Evolutionary conservation across 2,329 filamentous ascomycete species (phyloP).

Genomic region (Apiospora hydei): DNA sequence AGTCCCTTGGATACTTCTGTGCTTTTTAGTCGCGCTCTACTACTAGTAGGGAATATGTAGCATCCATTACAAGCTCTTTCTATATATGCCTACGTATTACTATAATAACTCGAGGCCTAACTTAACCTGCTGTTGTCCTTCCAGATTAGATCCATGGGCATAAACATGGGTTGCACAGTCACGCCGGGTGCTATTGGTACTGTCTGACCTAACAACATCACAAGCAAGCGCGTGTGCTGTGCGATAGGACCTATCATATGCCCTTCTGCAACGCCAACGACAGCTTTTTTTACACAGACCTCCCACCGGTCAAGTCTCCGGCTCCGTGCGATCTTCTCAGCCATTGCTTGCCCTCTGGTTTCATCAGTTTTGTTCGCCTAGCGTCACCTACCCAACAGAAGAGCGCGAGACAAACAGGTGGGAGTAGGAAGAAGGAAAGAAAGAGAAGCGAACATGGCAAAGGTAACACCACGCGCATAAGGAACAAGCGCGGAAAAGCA

Average conservation of each 20-base stretch:
- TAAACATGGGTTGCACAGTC: not conserved
- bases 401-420: not conserved
- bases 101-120: not conserved
- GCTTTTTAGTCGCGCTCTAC: not conserved
- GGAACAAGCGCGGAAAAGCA: conserved; percentile 3
- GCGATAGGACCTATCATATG: conserved; percentile 5
- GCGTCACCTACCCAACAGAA: not conserved
- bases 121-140: not conserved
- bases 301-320: not conserved
- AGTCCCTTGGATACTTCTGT: not conserved
- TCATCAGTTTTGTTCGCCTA: not conserved
- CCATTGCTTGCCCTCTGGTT: not conserved
- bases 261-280: not conserved
- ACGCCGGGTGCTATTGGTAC: not conserved
- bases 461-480: conserved; percentile 12
- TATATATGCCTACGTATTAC: not conserved
- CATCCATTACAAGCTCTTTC: not conserved
- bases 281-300: conserved; percentile 2
- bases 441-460: not conserved
- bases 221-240: conserved; percentile 9
- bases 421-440: not conserved
- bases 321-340: conserved; percentile 3
- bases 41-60: no score
- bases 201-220: not conserved
- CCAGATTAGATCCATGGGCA: not conserved